phyloP scores from a whole-genome alignment of 2,329 filamentous ascomycete species.

The Aureobasidium sp. region DNA sequence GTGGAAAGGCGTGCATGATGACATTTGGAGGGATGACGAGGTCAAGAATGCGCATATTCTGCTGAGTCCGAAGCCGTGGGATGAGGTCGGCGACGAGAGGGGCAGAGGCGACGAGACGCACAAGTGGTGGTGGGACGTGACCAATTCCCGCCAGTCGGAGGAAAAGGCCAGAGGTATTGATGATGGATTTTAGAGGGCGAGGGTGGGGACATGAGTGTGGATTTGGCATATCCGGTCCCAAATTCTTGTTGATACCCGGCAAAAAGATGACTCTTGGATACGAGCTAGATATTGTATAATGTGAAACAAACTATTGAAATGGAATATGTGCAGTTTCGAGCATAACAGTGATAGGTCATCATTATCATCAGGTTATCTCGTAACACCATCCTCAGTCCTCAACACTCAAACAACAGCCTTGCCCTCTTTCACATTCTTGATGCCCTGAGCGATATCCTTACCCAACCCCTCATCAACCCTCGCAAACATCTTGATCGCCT shows the following conservation, averaged over 20 bases:
- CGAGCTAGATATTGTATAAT: too few species aligned
- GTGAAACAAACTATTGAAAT: too few species aligned
- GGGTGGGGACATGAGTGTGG: too few species aligned
- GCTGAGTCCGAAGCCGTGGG: constrained; percentile 57
- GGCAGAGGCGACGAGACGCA: constrained; percentile 43
- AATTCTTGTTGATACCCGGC: too few species aligned
- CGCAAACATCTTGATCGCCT: constrained; percentile 7
- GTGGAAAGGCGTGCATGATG: constrained; percentile 48
- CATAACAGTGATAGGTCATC: too few species aligned
- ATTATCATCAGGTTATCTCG: too few species aligned
- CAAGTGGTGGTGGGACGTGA: constrained; percentile 52
- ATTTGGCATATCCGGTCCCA: too few species aligned
- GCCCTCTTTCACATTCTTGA: constrained; percentile 7
- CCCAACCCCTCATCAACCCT: constrained; percentile 5
- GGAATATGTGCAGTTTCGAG: too few species aligned
- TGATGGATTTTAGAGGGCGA: constrained; percentile 48
- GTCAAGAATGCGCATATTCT: constrained; percentile 60
- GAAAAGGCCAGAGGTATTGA: constrained; percentile 44
- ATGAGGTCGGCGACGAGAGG: constrained; percentile 41
- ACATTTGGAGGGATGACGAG: constrained; percentile 53
- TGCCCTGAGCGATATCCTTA: constrained; percentile 8
- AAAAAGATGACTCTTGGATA: too few species aligned
- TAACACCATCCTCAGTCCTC: too few species aligned
- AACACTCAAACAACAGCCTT: not conserved
- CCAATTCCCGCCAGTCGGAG: constrained; percentile 40